These are phyloP conservation scores for Colletotrichum euphorbiae DNA, from an alignment of 2,329 filamentous ascomycete genomes.

Conservation along the genomic window DNA sequence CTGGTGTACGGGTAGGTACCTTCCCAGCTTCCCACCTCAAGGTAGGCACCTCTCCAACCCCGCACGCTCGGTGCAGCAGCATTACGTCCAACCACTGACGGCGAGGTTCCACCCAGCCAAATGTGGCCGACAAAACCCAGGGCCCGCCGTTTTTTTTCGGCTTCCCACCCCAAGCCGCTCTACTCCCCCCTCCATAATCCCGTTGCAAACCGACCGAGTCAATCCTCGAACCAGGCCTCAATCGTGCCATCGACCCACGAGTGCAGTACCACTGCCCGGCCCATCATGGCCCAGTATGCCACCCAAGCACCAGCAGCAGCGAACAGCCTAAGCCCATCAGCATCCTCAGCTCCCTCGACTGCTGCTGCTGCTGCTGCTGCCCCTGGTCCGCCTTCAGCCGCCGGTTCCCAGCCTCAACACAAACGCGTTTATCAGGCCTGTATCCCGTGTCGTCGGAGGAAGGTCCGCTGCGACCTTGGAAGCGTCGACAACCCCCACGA, in stretches of 20 bases:
- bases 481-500: constrained; percentile 94
- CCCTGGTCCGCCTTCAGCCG: constrained; percentile 11
- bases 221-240: constrained; percentile 35
- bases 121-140: constrained; percentile 31
- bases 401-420: constrained; percentile 54
- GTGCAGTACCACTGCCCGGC: constrained; percentile 37
- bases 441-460: constrained; percentile 71
- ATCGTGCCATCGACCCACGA: constrained; percentile 37
- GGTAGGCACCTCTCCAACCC: constrained; percentile 10
- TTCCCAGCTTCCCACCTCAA: not conserved
- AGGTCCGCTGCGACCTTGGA: constrained; percentile 72
- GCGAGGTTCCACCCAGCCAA: constrained; percentile 1
- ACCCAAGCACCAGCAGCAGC: constrained; percentile 30
- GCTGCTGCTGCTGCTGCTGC: constrained; percentile 29
- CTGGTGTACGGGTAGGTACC: not conserved
- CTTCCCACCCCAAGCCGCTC: constrained; percentile 30
- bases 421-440: constrained; percentile 74
- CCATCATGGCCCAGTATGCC: constrained; percentile 45
- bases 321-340: constrained; percentile 33
- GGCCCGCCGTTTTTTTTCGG: constrained; percentile 37
- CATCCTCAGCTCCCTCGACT: constrained; percentile 39
- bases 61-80: not conserved
- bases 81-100: not conserved
- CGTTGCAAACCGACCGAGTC: constrained; percentile 49
- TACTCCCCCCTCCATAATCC: constrained; percentile 44